Evolutionary conservation across 352 stramenopile genomes (phyloP), one percentile per base, ranked within the genome.

Genomic region (Globisporangium megalacanthum): DNA sequence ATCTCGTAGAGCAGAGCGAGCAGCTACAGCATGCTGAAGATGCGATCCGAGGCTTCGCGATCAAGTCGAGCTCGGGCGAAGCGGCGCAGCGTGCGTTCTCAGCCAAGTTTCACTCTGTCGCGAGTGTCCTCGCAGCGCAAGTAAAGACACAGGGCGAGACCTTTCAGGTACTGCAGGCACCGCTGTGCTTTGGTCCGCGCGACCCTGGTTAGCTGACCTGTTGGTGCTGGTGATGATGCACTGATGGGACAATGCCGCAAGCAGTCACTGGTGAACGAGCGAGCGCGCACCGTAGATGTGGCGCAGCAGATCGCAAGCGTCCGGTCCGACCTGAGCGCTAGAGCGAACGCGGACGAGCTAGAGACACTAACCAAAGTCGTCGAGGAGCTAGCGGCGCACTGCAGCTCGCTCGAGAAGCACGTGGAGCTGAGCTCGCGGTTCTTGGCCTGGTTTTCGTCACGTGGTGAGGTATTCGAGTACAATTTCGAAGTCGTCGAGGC

Each of bases 391-490:
- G 29, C 48, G 5, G 45, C 20, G 11, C 61, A 63, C 13, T 72
- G 65, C 15, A 53, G 70, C 1, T 54, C 73, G 22, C 49, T 88
- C 2, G 65, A 76, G 20, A 52, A 72, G 15, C 77, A 88, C 48
- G 70, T 79, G 1, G 58, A 70, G 35, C 49, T 88, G 39, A 83
- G 73, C 44, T 76, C 79, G 4, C 73, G 79, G 0, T 92, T 94
- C 62, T 45, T 94, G 47, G 70, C 82, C 35, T 94, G 83, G 81
- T 94, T 89, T 63, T 72, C 73, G 4, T 65, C 54, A 25, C 79
- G 80, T 6, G 83, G 83, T 0, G 80, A 89, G 33, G 75, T 77
- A 6, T 90, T 88, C 48, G 83, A 93, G 50, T 75, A 85, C 48
- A 93, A 91, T 49, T 29, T 91, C 2, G 65, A 78, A 6, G 53